A percentile compares a stretch with the other conserved stretches of the same genome.
Conservation (phyloP, 768 basidiomycete genomes). For the Hypholoma sublateritium region DNA sequence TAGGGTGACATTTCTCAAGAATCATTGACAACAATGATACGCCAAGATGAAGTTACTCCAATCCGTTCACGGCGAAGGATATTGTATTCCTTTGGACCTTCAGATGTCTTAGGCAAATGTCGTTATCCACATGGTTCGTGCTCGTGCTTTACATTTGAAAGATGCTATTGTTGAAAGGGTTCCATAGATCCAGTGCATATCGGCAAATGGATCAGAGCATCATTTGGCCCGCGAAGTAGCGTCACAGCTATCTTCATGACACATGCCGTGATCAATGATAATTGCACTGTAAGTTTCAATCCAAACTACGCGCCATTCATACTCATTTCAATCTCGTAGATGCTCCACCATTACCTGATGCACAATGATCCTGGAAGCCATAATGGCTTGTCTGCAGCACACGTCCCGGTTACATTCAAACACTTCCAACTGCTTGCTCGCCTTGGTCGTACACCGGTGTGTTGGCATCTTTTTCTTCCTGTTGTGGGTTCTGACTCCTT, state of each 20-base stretch:
- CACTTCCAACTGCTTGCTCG: slow-evolving; percentile 76
- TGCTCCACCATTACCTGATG: slow-evolving; percentile 46
- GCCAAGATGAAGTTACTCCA: slow-evolving; percentile 67
- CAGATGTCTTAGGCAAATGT: slow-evolving; percentile 48
- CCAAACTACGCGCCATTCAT: background rate
- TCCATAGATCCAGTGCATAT: slow-evolving; percentile 53
- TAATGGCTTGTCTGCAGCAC: slow-evolving; percentile 22
- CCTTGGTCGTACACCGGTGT: slow-evolving; percentile 59
- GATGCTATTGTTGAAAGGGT: background rate
- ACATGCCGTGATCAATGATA: slow-evolving; percentile 73
- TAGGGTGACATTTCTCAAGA: slow-evolving; percentile 76
- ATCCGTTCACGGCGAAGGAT: slow-evolving; percentile 57
- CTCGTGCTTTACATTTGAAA: background rate
- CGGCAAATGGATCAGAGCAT: slow-evolving; percentile 57
- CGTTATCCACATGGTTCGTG: slow-evolving; percentile 56
- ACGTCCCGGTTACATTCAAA: slow-evolving; percentile 71
- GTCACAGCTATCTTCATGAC: slow-evolving; percentile 69
- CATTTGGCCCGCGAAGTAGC: slow-evolving; percentile 55
- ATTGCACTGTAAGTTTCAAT: slow-evolving; percentile 37
- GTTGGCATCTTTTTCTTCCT: slow-evolving; percentile 20
- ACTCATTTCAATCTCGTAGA: slow-evolving; percentile 26
- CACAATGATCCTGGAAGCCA: slow-evolving; percentile 23
- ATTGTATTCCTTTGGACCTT: slow-evolving; percentile 40
- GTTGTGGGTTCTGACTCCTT: background rate
- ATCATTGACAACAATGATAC: slow-evolving; percentile 70